Base-by-base conservation (phyloP, 2,329 filamentous ascomycete genomes). In the Phoma herbarum region DNA sequence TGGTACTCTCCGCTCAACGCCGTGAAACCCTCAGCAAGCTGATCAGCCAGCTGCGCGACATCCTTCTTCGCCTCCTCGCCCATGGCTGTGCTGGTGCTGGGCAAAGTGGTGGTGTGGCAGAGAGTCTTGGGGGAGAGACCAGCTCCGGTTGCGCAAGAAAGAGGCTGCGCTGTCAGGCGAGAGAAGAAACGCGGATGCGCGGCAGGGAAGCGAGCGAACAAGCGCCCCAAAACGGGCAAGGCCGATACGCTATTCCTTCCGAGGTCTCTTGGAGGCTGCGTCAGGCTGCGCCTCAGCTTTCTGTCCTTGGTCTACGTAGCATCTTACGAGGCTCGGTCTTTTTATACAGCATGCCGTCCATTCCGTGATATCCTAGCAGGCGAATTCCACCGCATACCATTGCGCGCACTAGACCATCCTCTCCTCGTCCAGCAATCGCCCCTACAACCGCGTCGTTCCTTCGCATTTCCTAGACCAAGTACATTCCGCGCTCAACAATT, bases 1-100 rank as follows among this genome's bases (percentile, higher is more conserved):
- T 79, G 76, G 63, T 83, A 83, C 63, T 83, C 81, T 39, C 76
- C 76, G 49, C 76, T 78, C 60, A 83, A 68, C 29, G 79, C 75
- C 41, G 78, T 79, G 65, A 83, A 83, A 59, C 81, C 81, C 53
- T 78, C 74, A 1, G 80, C 73, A 59, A 82, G 77, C 67, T 78
- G 75, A 52, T 81, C 76, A 42, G 74, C 76, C 25, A 79, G 68
- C 64, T 75, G 70, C 28, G 66, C 58, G 35, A 72, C 69, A 48
- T 68, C 63, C 22, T 59, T 58, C 35, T 67, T 69, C 57, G 66
- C 57, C 47, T 61, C 61, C 20, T 70, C 68, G 22, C 62, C 66
- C 75, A 77, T 77, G 59, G 37, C 41, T 37, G 58, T 47, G 46
- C 57, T 60, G 59, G 50, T 52, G 44, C 31, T 57, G 47, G 59